A percentile compares a stretch with the other conserved stretches of the same genome.
Evolutionary conservation across 768 basidiomycete genomes (phyloP).

Genomic region (Hirschioporus abietinus): DNA sequence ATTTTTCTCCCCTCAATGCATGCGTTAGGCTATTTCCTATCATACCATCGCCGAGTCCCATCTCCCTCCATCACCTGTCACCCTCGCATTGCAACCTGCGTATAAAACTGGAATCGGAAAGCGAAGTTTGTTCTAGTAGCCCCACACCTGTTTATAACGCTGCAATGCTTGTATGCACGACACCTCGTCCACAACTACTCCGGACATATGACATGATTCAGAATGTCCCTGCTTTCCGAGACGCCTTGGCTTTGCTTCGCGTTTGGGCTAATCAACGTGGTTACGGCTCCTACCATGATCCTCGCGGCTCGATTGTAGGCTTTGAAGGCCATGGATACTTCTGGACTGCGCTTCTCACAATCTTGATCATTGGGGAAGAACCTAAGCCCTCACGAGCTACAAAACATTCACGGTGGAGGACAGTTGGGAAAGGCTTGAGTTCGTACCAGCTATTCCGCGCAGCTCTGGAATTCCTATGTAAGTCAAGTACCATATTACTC

Average conservation of each 20-base stretch:
- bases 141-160: conserved; percentile 44
- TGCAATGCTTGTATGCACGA: conserved; percentile 34
- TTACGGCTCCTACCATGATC: conserved; percentile 46
- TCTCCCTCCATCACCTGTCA: conserved; percentile 61
- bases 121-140: conserved; percentile 25
- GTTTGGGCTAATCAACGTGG: conserved; percentile 91
- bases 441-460: conserved; percentile 89
- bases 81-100: conserved; percentile 72
- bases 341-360: conserved; percentile 62
- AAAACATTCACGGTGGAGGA: conserved; percentile 37
- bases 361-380: conserved; percentile 68
- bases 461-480: conserved; percentile 78
- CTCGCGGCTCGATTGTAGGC: conserved; percentile 50
- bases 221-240: conserved; percentile 52
- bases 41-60: conserved; percentile 53
- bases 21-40: conserved; percentile 73
- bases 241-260: conserved; percentile 74
- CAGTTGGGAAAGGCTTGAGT: conserved; percentile 76
- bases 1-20: conserved; percentile 65
- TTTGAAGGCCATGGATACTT: conserved; percentile 63
- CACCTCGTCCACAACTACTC: conserved; percentile 44
- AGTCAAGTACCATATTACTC: conserved; percentile 19
- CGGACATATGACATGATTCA: conserved; percentile 41
- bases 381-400: conserved; percentile 22
- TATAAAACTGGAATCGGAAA: conserved; percentile 27